Base-by-base conservation (phyloP, 1,284 basidiomycete genomes). In the Cronartium ribicola region DNA sequence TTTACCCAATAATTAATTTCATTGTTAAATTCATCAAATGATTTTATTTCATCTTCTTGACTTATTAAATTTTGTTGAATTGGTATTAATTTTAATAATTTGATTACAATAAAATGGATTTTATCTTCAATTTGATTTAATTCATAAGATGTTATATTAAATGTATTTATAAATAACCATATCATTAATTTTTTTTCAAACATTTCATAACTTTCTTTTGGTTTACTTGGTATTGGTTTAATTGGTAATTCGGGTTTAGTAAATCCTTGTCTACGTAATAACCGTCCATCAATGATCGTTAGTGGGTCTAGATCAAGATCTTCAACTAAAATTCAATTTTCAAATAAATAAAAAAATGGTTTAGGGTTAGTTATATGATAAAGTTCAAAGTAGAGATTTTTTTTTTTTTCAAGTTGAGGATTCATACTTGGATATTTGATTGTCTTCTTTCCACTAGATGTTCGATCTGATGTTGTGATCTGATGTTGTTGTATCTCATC, bases 381-480 rank as follows among this genome's bases (percentile, higher is more conserved):
- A 44, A 37, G 5, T 10, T 17, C 40, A 29, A 5, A 10, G 5
- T 4, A 55, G 2, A 55, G 14, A 10, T 13, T 4, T 3, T 13
- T 13, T 51, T 51, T 13, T n/a, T n/a, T n/a, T n/a, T n/a, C n/a
- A n/a, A n/a, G n/a, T n/a, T n/a, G n/a, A n/a, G n/a, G n/a, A n/a
- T n/a, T 57, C 57, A n/a, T 40, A 70, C 67, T 71, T 17, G 68
- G 68, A 51, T 71, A 71, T 55, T 71, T 71, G 40, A 71, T 64
- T 40, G 68, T 20, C 57, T 71, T 71, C 41, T 71, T 71, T n/a
- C n/a, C n/a, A 44, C 20, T 40, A 48, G 37, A n/a, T n/a, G 22
- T 69, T 69, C 17, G 59, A 37, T 44, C 29, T 60, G 4, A 39
- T 62, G 8, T 17, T 66, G 22, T 44, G 41, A 29, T 37, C 48